Conservation (phyloP, 2,329 filamentous ascomycete genomes). For the Colletotrichum cereale region DNA sequence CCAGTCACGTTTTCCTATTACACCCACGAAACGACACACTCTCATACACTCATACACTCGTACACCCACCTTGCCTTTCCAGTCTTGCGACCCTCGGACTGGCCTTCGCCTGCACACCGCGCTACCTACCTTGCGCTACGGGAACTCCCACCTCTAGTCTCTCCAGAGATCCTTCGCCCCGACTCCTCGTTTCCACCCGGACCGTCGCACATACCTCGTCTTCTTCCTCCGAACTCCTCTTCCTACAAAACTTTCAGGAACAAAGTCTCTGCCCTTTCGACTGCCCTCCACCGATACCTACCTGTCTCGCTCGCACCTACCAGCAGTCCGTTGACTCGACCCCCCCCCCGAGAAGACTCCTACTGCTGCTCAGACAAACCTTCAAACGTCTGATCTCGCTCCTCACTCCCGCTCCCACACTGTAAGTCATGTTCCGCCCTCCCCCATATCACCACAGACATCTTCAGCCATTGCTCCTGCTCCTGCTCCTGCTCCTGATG, state of each 20-base stretch:
- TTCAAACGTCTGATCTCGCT: slow-evolving; percentile 18
- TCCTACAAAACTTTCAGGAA: neutral
- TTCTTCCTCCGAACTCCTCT: neutral
- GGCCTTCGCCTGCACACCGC: slow-evolving; percentile 19
- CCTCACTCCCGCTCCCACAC: neutral
- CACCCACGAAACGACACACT: neutral
- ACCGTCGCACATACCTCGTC: slow-evolving; percentile 34
- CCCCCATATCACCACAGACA: slow-evolving; percentile 13
- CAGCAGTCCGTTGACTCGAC: slow-evolving; percentile 3
- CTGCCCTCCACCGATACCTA: neutral
- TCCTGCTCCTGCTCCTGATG: too few species aligned
- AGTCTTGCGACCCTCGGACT: slow-evolving; percentile 16
- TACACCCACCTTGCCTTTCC: neutral
- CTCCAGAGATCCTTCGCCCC: slow-evolving; percentile 3
- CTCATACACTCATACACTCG: neutral
- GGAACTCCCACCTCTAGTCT: slow-evolving; percentile 18
- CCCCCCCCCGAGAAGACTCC: neutral
- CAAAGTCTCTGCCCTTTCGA: neutral
- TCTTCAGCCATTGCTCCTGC: slow-evolving; percentile 15
- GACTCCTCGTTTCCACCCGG: slow-evolving; percentile 31
- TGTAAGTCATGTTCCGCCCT: slow-evolving; percentile 28
- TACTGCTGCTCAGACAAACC: slow-evolving; percentile 32
- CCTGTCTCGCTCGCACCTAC: neutral
- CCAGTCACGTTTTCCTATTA: neutral
- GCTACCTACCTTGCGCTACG: slow-evolving; percentile 14